Conservation (phyloP, 352 stramenopile genomes). For the Pythium rhizo-oryzae region DNA sequence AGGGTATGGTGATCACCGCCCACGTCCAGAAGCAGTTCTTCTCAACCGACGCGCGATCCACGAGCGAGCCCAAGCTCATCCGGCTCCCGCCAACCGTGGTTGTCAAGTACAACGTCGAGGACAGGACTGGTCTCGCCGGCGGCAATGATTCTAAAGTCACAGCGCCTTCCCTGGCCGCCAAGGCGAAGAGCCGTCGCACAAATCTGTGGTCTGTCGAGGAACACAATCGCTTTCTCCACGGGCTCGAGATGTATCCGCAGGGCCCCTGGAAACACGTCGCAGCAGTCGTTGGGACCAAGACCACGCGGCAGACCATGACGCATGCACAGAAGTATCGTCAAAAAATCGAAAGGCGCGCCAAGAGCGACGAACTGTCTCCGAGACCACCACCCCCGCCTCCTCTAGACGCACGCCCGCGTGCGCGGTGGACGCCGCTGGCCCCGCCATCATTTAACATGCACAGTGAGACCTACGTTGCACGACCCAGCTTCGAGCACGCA, state of each 20-base stretch:
- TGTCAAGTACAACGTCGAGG: neutral
- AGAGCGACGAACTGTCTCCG: neutral
- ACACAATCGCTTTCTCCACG: neutral
- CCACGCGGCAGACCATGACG: slow-evolving; percentile 38
- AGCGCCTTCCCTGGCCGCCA: neutral
- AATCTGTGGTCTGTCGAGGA: neutral
- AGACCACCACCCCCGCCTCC: no score
- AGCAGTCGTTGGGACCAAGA: neutral
- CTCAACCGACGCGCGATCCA: neutral
- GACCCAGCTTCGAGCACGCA: neutral
- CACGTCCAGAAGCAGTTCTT: neutral
- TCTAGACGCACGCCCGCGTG: neutral
- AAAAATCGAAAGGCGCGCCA: slow-evolving; percentile 4
- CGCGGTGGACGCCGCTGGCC: neutral
- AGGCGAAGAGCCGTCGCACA: neutral
- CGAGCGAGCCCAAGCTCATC: neutral
- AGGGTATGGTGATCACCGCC: neutral
- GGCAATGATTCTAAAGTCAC: neutral
- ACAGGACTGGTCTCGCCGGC: neutral
- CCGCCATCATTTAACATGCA: neutral
- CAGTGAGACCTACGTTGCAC: neutral
- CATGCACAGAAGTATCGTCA: slow-evolving; percentile 52
- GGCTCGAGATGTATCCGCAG: neutral
- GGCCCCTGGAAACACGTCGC: neutral
- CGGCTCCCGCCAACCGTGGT: neutral